Evolutionary conservation across 2,329 filamentous ascomycete species (phyloP), one percentile per base, ranked within the genome.

Genomic region (Arthrinium phaeospermum): DNA sequence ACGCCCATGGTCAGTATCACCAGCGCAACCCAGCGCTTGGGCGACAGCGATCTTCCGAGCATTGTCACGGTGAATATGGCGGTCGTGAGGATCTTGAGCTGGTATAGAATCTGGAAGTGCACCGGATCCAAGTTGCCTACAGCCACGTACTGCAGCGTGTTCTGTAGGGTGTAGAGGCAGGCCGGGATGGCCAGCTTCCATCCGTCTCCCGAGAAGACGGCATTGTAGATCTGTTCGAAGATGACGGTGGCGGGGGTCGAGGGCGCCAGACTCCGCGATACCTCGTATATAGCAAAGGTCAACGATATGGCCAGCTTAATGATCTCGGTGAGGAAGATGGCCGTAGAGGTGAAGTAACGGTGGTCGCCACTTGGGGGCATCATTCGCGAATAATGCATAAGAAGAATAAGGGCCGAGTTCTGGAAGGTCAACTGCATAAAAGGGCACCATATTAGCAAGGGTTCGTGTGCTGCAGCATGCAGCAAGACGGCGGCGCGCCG

Each of bases 151-250:
- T 98, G 94, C 71, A 98, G 85, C n/a, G 93, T 93, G 79, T 98
- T 98, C 78, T 98, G 94, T 41, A 98, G 81, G 0, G 96, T 98
- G 80, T 98, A 98, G 1, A 98, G 86, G 5, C 91, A 88, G 4
- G 96, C 96, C 0, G 96, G 96, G 57, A 98, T 91, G 12, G 94
- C 94, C 75, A 99, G 85, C 82, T 98, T 98, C 96, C 96, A 98
- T 76, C 95, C 95, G 80, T 98, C 96, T 13, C 93, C 92, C 0
- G 93, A 92, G 80, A 98, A 97, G 22, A 98, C 93, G 44, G 91
- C 90, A 77, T 90, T 91, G 79, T 92, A 93, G 34, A 98, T 90
- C 78, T 94, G 92, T 78, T 91, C 89, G 79, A 97, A 94, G 24
- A 98, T 87, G 1, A 94, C 91, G 0, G 94, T 94, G 27, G 92